Evolutionary conservation across 2,329 filamentous ascomycete genomes (phyloP), one percentile per base, ranked within the genome.

Genomic region (Fusarium robinianum): DNA sequence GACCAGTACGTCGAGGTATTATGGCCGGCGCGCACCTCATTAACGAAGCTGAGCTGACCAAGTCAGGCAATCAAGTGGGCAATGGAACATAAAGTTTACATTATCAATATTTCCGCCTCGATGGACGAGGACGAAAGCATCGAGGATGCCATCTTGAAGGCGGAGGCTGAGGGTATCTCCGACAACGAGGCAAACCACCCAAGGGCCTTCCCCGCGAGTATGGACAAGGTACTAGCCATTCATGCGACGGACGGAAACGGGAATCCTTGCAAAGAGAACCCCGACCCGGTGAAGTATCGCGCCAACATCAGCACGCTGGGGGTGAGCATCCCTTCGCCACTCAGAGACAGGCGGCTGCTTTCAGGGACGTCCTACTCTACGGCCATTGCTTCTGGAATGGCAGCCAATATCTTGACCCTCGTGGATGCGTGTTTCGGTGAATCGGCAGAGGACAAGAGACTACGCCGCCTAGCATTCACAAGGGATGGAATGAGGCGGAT

Each of bases 401-500:
- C 26, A 15, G 43, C 33, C 15, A 35, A 33, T 18, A 19, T 46
- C 29, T n/a, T 39, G 14, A 23, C 12, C 12, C 16, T 42, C 14
- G 35, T 29, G 8, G 19, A 46, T 3, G 16, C 18, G 26, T 18
- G 27, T 18, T 18, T 16, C 67, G 57, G 29, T 14, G 7, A n/a
- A 33, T n/a, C n/a, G 21, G 11, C 16, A 3, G 24, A 15, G 8
- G 18, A 39, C 23, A 19, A 15, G 17, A 23, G 9, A 10, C n/a
- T 14, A 31, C 18, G 22, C 5, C 16, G 12, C 25, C 2, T 5
- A 17, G 36, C 25, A n/a, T 39, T 26, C 8, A 15, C 8, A 12
- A 8, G 24, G 7, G n/a, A 11, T 12, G 38, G 38, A 12, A 41
- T 41, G 38, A 12, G 6, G 32, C 5, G 10, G 12, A 35, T 25